These are phyloP conservation scores for Thecaphora thlaspeos DNA, from an alignment of 1,284 basidiomycete genomes.

Conservation along the genomic window DNA sequence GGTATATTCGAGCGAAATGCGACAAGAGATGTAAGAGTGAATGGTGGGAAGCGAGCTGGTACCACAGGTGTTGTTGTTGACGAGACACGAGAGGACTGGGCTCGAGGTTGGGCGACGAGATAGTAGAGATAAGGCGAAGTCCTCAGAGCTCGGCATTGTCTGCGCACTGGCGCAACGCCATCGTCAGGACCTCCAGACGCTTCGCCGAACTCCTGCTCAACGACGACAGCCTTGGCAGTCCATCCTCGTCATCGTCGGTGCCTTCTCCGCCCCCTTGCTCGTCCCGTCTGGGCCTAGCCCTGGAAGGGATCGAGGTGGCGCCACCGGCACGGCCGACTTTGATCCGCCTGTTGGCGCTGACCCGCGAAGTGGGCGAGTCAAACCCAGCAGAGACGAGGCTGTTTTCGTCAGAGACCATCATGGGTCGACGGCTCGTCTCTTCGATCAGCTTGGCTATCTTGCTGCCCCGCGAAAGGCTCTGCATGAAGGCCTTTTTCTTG, in stretches of 20 bases:
- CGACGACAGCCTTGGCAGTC: conserved; percentile 4
- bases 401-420: neutral
- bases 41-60: no score
- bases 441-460: conserved; percentile 37
- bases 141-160: neutral
- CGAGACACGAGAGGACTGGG: no score
- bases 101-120: no score
- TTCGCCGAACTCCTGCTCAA: conserved; percentile 14
- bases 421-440: conserved; percentile 7
- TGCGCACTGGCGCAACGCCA: conserved; percentile 14
- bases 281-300: neutral
- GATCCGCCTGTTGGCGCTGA: conserved; percentile 3
- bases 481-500: conserved; percentile 15
- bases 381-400: neutral
- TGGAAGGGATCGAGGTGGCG: no score
- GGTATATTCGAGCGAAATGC: no score
- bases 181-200: conserved; percentile 26
- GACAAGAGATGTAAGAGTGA: no score
- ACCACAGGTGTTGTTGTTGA: no score
- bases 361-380: neutral
- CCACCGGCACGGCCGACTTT: conserved; percentile 9
- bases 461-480: conserved; percentile 18
- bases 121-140: no score
- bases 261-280: neutral
- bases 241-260: neutral